Conservation (phyloP, 805 yeast species). For the Schizosaccharomyces lindneri region DNA sequence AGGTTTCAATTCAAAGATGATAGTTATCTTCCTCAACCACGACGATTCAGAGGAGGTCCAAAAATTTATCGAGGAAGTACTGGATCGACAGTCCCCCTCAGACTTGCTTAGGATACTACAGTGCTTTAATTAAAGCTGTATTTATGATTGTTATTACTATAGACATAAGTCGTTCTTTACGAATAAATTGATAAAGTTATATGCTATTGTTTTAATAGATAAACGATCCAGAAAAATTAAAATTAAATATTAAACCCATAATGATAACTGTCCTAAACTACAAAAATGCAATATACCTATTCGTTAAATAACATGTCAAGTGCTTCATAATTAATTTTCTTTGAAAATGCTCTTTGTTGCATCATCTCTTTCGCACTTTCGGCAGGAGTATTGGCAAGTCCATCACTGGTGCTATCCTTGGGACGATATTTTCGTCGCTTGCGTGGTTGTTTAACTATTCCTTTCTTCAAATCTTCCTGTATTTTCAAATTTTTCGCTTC, state of each 20-base stretch:
- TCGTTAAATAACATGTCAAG: slow-evolving; percentile 21
- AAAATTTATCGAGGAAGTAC: slow-evolving; percentile 88
- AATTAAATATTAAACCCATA: neutral
- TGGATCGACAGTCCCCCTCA: slow-evolving; percentile 53
- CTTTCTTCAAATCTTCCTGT: slow-evolving; percentile 72
- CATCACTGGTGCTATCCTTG: slow-evolving; percentile 13
- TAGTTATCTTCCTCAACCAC: slow-evolving; percentile 61
- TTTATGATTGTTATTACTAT: too few relatives aligned
- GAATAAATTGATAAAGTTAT: too few relatives aligned
- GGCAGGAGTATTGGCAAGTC: slow-evolving; percentile 31
- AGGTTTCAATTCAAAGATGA: slow-evolving; percentile 47
- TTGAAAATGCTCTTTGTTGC: slow-evolving; percentile 50
- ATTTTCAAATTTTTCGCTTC: slow-evolving; percentile 60
- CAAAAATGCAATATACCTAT: neutral
- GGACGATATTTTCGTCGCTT: slow-evolving; percentile 15
- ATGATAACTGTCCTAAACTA: neutral
- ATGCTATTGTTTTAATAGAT: too few relatives aligned
- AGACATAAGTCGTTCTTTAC: too few relatives aligned
- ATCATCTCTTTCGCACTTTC: slow-evolving; percentile 61
- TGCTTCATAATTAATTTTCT: slow-evolving; percentile 73
- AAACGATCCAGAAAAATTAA: neutral
- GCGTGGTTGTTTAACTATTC: slow-evolving; percentile 31
- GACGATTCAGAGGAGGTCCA: slow-evolving; percentile 42
- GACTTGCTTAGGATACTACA: neutral
- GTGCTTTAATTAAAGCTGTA: neutral